Evolutionary conservation across 805 yeast species (phyloP).

Genomic region (Saccharomycopsis oosterbeekiorum): DNA sequence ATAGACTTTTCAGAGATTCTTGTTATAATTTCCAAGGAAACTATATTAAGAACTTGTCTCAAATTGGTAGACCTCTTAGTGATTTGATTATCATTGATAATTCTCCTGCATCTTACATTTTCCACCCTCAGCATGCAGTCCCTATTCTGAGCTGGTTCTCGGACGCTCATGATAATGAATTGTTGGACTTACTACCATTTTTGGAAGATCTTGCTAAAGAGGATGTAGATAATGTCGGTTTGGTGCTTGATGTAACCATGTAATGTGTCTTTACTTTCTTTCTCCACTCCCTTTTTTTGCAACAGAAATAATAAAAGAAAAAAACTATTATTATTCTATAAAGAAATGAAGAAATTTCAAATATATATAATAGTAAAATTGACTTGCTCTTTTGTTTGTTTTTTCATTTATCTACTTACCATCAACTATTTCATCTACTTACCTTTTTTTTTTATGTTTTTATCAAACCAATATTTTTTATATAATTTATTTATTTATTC

Average conservation of each 20-base stretch:
- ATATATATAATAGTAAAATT: background rate
- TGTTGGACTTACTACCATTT: slow-evolving; percentile 83
- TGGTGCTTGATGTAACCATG: slow-evolving; percentile 70
- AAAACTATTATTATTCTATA: background rate
- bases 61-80: slow-evolving; percentile 82
- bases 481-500: background rate
- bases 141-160: slow-evolving; percentile 98
- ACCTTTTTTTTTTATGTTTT: background rate
- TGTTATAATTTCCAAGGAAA: slow-evolving; percentile 92
- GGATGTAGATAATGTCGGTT: slow-evolving; percentile 73
- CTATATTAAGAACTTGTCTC: slow-evolving; percentile 87
- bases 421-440: background rate
- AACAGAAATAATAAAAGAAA: background rate
- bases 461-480: background rate
- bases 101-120: slow-evolving; percentile 95
- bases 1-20: slow-evolving; percentile 86
- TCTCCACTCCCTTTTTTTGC: background rate
- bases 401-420: background rate
- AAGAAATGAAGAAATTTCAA: background rate
- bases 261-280: slow-evolving; percentile 18
- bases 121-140: slow-evolving; percentile 96
- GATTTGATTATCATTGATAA: slow-evolving; percentile 89
- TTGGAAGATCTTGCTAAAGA: slow-evolving; percentile 70
- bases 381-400: background rate
- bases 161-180: slow-evolving; percentile 94